phyloP scores from a whole-genome alignment of 73 alveolate genomes.

The Paramecium sonneborni region DNA sequence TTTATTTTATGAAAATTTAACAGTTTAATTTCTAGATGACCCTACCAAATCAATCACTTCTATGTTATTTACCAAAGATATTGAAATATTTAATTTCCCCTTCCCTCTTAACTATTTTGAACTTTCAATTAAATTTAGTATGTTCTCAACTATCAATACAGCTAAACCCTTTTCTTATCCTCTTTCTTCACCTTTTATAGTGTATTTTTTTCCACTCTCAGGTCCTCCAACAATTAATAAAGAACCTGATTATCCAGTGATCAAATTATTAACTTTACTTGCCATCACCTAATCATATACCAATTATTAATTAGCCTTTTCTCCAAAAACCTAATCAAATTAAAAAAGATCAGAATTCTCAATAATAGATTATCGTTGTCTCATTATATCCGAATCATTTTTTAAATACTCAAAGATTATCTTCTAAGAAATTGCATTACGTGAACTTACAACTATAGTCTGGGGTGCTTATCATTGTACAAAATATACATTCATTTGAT shows the following conservation, averaged over 20 bases:
- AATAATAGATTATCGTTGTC: background rate
- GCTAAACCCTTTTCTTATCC: slow-evolving; percentile 26
- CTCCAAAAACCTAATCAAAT: slow-evolving; percentile 54
- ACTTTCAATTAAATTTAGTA: slow-evolving; percentile 15
- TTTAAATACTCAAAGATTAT: slow-evolving; percentile 30
- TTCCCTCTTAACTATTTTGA: background rate
- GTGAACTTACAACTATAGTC: slow-evolving; percentile 18
- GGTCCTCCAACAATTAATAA: slow-evolving; percentile 12
- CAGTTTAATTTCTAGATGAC: background rate
- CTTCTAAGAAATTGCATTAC: slow-evolving; percentile 2
- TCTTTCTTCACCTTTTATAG: slow-evolving; percentile 44
- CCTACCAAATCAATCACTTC: slow-evolving; percentile 39
- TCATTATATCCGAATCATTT: slow-evolving; percentile 14
- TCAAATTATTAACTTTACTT: background rate
- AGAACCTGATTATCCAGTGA: background rate
- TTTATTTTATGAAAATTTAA: background rate
- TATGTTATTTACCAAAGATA: background rate
- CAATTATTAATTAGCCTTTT: background rate
- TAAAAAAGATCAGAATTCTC: slow-evolving; percentile 30
- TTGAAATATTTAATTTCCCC: background rate
- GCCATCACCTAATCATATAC: slow-evolving; percentile 11
- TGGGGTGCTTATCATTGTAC: slow-evolving; percentile 13
- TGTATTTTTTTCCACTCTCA: slow-evolving; percentile 33
- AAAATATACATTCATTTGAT: background rate
- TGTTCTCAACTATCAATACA: slow-evolving; percentile 15